Percentiles rank a stretch among this genome's conserved stretches.
Evolutionary conservation across 208 protist species (phyloP).

Genomic region (Polymyxa betae): DNA sequence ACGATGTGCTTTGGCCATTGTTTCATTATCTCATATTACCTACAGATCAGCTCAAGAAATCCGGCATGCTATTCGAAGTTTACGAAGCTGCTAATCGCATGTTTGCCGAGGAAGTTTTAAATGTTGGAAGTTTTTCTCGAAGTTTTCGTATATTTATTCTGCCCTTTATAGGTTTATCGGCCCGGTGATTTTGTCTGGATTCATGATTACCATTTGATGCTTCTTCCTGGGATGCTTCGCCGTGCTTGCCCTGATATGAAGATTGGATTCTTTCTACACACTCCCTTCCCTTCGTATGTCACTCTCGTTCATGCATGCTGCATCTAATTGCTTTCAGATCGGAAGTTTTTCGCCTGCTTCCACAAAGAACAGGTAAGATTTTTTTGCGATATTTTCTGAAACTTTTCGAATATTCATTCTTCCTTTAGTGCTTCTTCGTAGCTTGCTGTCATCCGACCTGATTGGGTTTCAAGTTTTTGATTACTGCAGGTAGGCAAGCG

Average conservation of each 20-base stretch:
- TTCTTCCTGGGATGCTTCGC: slow-evolving; percentile 59
- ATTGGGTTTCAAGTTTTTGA: slow-evolving; percentile 65
- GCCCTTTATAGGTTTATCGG: neutral
- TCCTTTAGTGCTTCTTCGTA: slow-evolving; percentile 70
- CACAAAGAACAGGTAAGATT: slow-evolving; percentile 17
- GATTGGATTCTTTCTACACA: slow-evolving; percentile 65
- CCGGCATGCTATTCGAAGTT: neutral
- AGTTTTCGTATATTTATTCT: neutral
- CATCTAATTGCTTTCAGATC: too few species aligned
- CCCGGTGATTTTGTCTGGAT: slow-evolving; percentile 63
- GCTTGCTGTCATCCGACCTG: slow-evolving; percentile 70
- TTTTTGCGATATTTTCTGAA: slow-evolving; percentile 63
- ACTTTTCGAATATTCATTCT: slow-evolving; percentile 75
- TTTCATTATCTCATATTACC: slow-evolving; percentile 57
- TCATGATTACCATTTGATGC: slow-evolving; percentile 68
- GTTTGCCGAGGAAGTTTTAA: neutral
- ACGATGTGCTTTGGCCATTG: slow-evolving; percentile 65
- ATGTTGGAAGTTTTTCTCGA: neutral
- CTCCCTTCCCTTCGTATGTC: slow-evolving; percentile 66
- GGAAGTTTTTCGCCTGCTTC: slow-evolving; percentile 62
- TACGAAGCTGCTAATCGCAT: neutral
- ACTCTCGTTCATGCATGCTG: too few species aligned
- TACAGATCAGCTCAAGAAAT: neutral
- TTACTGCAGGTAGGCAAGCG: slow-evolving; percentile 3
- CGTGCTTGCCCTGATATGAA: neutral